These are phyloP conservation scores for Fusarium nodosum DNA, from an alignment of 2,329 filamentous ascomycete species.

Conservation along the genomic window DNA sequence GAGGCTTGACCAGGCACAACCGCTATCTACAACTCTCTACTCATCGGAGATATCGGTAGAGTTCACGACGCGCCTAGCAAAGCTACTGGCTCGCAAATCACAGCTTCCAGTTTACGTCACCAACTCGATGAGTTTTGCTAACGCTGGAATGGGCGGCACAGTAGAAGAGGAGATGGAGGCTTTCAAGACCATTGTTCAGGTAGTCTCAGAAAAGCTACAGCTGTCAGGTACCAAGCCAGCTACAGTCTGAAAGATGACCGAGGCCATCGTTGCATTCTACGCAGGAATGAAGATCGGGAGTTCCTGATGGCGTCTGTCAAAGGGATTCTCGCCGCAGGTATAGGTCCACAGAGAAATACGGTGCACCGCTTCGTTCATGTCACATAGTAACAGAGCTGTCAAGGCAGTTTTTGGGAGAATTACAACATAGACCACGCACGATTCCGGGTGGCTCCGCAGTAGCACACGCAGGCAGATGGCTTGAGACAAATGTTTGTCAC, in stretches of 20 bases:
- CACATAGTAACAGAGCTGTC: constrained; percentile 33
- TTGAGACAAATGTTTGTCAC: constrained; percentile 47
- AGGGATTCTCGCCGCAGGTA: neutral
- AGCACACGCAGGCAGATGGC: constrained; percentile 35
- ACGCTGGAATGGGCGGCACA: constrained; percentile 80
- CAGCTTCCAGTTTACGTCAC: constrained; percentile 88
- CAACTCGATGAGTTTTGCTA: constrained; percentile 84
- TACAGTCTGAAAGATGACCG: neutral
- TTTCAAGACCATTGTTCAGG: constrained; percentile 79
- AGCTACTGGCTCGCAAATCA: constrained; percentile 80
- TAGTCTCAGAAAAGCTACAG: constrained; percentile 62
- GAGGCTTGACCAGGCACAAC: constrained; percentile 69
- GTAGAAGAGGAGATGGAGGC: constrained; percentile 96
- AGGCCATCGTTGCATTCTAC: neutral
- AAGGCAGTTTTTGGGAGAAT: constrained; percentile 36
- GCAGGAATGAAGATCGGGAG: neutral
- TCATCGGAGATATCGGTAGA: constrained; percentile 82
- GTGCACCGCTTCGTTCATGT: constrained; percentile 16
- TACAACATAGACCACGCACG: constrained; percentile 35
- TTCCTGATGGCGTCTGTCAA: neutral
- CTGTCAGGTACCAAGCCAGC: constrained; percentile 29
- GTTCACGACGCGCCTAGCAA: constrained; percentile 87
- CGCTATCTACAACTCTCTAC: constrained; percentile 84
- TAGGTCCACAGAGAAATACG: neutral
- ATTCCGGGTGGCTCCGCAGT: constrained; percentile 35